Conservation (phyloP, 768 basidiomycete genomes). For the Termitomyces sp. region DNA sequence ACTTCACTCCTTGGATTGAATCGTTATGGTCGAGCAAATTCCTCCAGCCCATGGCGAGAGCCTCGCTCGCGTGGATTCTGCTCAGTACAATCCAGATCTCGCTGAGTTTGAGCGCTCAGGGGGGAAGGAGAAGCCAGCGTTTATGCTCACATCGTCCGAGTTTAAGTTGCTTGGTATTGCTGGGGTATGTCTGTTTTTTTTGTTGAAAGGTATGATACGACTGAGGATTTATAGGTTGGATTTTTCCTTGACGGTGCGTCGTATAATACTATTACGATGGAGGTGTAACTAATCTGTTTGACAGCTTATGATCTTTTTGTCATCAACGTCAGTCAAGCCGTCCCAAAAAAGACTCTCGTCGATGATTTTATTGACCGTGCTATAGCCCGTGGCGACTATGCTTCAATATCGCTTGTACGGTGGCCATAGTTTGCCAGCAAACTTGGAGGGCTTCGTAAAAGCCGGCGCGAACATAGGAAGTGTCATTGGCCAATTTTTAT, state of each 20-base stretch:
- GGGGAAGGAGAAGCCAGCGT: conserved; percentile 21
- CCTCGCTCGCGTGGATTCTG: not conserved
- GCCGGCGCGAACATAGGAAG: conserved; percentile 70
- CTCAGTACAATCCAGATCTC: conserved; percentile 15
- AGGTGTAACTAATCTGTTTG: not conserved
- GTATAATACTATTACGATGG: not conserved
- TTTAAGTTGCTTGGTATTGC: conserved; percentile 60
- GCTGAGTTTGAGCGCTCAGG: conserved; percentile 26
- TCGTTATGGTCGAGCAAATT: not conserved
- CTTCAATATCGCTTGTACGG: conserved; percentile 62
- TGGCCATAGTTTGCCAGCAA: conserved; percentile 46
- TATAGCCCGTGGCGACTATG: conserved; percentile 64
- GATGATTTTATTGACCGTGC: not conserved
- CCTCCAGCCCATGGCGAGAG: not conserved
- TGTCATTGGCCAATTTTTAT: conserved; percentile 65
- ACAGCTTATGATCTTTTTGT: conserved; percentile 70
- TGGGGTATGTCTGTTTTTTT: conserved; percentile 34
- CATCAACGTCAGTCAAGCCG: conserved; percentile 48
- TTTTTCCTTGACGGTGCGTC: conserved; percentile 68
- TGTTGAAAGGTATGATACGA: not conserved
- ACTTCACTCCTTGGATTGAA: no score
- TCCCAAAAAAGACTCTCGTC: not conserved
- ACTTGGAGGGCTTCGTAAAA: conserved; percentile 59
- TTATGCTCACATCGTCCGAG: conserved; percentile 38
- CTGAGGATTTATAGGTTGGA: conserved; percentile 43